Evolutionary conservation across 768 basidiomycete species (phyloP).

Genomic region (Xerocomus spinulosus): DNA sequence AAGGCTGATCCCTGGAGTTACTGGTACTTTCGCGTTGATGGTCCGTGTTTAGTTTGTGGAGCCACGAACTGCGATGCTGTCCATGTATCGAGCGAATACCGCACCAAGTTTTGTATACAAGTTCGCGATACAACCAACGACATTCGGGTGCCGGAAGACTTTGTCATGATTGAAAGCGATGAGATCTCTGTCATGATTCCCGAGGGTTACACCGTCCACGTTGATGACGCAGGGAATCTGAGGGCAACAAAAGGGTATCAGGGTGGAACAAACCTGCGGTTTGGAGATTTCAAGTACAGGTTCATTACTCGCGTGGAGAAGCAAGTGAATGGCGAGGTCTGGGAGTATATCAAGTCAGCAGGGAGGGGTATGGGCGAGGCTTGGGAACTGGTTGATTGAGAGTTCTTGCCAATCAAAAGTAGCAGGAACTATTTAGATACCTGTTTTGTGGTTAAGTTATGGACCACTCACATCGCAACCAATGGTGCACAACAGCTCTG

Average conservation of each 20-base stretch:
- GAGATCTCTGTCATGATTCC: not conserved
- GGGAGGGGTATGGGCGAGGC: not conserved
- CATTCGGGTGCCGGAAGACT: not conserved
- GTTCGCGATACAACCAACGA: not conserved
- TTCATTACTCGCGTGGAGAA: not conserved
- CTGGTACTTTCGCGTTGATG: not conserved
- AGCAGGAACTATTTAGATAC: too few relatives aligned
- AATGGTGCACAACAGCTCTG: too few relatives aligned
- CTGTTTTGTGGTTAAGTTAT: too few relatives aligned
- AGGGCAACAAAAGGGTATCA: not conserved
- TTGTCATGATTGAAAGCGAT: not conserved
- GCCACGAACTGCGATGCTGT: too few relatives aligned
- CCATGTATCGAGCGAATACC: not conserved
- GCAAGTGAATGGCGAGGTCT: not conserved
- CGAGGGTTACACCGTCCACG: not conserved
- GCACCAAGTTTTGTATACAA: not conserved
- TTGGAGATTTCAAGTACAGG: not conserved
- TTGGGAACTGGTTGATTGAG: not conserved
- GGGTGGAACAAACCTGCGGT: not conserved
- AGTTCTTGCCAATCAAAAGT: too few relatives aligned
- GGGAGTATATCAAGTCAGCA: too few relatives aligned
- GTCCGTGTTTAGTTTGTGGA: not conserved
- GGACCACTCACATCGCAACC: too few relatives aligned
- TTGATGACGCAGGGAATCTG: not conserved
- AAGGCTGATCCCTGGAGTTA: not conserved